phyloP scores from a whole-genome alignment of 2,329 filamentous ascomycete species.

The Fusarium protoensiforme region DNA sequence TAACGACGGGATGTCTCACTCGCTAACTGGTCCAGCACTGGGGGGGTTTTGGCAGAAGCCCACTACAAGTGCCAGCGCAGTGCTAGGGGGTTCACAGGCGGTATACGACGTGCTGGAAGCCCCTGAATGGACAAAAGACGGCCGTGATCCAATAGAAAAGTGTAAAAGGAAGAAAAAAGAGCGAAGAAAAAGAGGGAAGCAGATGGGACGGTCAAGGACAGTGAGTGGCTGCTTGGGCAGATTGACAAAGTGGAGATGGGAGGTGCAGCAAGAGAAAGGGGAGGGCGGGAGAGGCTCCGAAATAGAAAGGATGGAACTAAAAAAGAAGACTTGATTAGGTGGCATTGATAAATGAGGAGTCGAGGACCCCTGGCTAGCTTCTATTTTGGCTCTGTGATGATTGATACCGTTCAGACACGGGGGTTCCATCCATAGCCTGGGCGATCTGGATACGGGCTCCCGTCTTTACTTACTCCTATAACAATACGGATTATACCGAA shows the following conservation, averaged over 20 bases:
- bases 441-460: not conserved
- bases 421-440: not conserved
- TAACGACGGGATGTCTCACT: slow-evolving; percentile 13
- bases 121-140: slow-evolving; percentile 1
- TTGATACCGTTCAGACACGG: not conserved
- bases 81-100: not conserved
- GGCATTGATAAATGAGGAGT: not conserved
- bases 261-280: slow-evolving; percentile 3
- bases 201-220: slow-evolving; percentile 10
- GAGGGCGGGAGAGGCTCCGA: slow-evolving; percentile 17
- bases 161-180: not conserved
- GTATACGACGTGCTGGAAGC: not conserved
- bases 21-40: not conserved
- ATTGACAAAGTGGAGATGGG: slow-evolving; percentile 2
- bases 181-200: not conserved
- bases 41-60: not conserved
- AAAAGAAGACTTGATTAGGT: slow-evolving; percentile 12
- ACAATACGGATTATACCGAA: not conserved
- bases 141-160: not conserved
- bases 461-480: not conserved
- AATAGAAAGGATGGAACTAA: slow-evolving; percentile 28
- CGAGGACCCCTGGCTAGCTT: slow-evolving; percentile 1
- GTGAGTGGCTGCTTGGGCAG: slow-evolving; percentile 28
- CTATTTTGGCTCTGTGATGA: not conserved
- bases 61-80: not conserved